phyloP scores from a whole-genome alignment of 306 rosid genomes.

The Hippophae gyantsensis region DNA sequence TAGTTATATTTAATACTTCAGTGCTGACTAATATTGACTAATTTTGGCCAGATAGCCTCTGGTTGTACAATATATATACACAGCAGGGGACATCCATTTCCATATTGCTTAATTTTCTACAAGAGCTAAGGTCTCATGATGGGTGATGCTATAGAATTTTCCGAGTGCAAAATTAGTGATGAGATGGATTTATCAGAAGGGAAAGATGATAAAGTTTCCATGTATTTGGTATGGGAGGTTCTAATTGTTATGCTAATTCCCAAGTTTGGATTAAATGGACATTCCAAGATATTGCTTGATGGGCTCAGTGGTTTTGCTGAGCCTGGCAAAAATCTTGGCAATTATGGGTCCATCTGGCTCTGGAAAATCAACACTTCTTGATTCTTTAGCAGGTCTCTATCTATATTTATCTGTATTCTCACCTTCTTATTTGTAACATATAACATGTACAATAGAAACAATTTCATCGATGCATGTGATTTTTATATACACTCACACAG shows the following conservation, averaged over 20 bases:
- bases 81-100: too few species aligned
- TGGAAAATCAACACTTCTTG: slow-evolving; percentile 92
- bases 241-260: slow-evolving; percentile 67
- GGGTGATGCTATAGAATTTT: too few species aligned
- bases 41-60: too few species aligned
- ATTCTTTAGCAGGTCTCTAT: slow-evolving; percentile 64
- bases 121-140: too few species aligned
- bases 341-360: slow-evolving; percentile 98
- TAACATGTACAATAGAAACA: too few species aligned
- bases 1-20: too few species aligned
- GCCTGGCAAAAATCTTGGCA: slow-evolving; percentile 77
- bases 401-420: not conserved
- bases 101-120: too few species aligned
- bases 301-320: slow-evolving; percentile 75
- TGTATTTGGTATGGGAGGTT: slow-evolving; percentile 81
- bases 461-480: too few species aligned
- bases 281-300: slow-evolving; percentile 55
- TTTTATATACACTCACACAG: too few species aligned
- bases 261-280: slow-evolving; percentile 56
- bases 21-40: too few species aligned
- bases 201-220: slow-evolving; percentile 18
- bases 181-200: not conserved
- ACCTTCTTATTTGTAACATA: not conserved
- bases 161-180: too few species aligned
- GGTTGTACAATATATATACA: too few species aligned